Percentiles rank a stretch among this genome's conserved stretches.
phyloP scores from a whole-genome alignment of 2,329 filamentous ascomycete genomes.

The Simplicillium aogashimaense region DNA sequence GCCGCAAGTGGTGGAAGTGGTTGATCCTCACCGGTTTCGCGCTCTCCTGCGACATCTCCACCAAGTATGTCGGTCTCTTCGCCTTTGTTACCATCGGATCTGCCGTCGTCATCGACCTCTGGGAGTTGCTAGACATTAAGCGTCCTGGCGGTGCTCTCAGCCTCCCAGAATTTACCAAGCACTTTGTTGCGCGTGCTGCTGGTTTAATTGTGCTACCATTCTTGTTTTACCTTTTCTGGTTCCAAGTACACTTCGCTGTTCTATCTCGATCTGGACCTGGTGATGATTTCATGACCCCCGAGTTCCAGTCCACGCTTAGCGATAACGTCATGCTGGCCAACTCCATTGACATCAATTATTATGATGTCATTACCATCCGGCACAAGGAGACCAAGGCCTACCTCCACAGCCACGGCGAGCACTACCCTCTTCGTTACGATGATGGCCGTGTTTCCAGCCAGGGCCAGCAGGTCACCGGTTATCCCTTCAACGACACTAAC shows the following conservation, averaged over 20 bases:
- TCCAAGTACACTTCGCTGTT: constrained; percentile 96
- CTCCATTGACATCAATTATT: constrained; percentile 79
- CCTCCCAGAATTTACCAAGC: constrained; percentile 73
- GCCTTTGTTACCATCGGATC: constrained; percentile 96
- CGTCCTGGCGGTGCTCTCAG: constrained; percentile 71
- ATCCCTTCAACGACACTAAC: constrained; percentile 97
- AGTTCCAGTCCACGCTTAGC: constrained; percentile 93
- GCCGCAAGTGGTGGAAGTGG: constrained; percentile 99
- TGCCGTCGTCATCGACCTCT: constrained; percentile 87
- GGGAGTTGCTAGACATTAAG: constrained; percentile 87
- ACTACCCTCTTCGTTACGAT: constrained; percentile 89
- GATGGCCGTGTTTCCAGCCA: constrained; percentile 96
- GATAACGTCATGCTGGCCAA: constrained; percentile 91
- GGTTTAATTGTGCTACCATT: constrained; percentile 87
- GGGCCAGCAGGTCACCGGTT: constrained; percentile 95
- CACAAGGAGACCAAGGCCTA: constrained; percentile 98
- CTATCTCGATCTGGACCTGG: constrained; percentile 82
- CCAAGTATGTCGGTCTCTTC: constrained; percentile 94
- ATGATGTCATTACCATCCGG: constrained; percentile 74
- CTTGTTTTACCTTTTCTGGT: constrained; percentile 99
- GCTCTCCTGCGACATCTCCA: constrained; percentile 94
- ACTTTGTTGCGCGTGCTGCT: constrained; percentile 79
- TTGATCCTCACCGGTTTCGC: constrained; percentile 88
- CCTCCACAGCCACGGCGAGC: constrained; percentile 84
- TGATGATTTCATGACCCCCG: constrained; percentile 97